These are phyloP conservation scores for Neonectria hederae DNA, from an alignment of 2,329 filamentous ascomycete genomes.

Conservation along the genomic window DNA sequence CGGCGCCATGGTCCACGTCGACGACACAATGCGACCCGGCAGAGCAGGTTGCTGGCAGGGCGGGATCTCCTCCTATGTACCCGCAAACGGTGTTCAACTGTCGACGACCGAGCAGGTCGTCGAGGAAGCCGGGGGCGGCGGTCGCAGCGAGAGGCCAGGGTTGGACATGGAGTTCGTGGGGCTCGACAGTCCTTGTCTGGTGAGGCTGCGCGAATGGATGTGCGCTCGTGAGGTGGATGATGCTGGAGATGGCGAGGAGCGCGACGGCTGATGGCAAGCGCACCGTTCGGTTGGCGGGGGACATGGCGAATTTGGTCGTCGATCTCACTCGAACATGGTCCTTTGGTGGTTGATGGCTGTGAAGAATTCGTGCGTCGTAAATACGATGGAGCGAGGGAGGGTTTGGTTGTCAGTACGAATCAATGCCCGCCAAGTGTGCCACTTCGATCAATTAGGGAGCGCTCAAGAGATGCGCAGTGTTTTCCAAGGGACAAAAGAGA, in stretches of 20 bases:
- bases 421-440: not conserved
- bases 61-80: slow-evolving; percentile 62
- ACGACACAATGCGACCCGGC: slow-evolving; percentile 67
- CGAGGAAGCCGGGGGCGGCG: slow-evolving; percentile 44
- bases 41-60: slow-evolving; percentile 65
- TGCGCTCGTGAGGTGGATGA: slow-evolving; percentile 46
- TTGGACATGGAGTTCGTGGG: slow-evolving; percentile 51
- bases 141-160: slow-evolving; percentile 55
- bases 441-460: slow-evolving; percentile 4
- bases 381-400: slow-evolving; percentile 22
- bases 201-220: slow-evolving; percentile 54
- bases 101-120: slow-evolving; percentile 50
- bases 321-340: slow-evolving; percentile 39
- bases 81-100: slow-evolving; percentile 66
- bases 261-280: slow-evolving; percentile 49
- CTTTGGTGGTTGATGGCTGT: slow-evolving; percentile 1
- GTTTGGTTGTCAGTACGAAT: slow-evolving; percentile 16
- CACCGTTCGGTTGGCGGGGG: slow-evolving; percentile 45
- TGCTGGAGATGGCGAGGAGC: slow-evolving; percentile 47
- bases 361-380: slow-evolving; percentile 14
- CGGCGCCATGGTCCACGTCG: slow-evolving; percentile 57
- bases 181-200: slow-evolving; percentile 51
- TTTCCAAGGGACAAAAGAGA: slow-evolving; percentile 21
- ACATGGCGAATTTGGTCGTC: slow-evolving; percentile 35
- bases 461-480: not conserved